Base-by-base conservation (phyloP, 148 eudicot genomes). In the Chenopodium suecicum region DNA sequence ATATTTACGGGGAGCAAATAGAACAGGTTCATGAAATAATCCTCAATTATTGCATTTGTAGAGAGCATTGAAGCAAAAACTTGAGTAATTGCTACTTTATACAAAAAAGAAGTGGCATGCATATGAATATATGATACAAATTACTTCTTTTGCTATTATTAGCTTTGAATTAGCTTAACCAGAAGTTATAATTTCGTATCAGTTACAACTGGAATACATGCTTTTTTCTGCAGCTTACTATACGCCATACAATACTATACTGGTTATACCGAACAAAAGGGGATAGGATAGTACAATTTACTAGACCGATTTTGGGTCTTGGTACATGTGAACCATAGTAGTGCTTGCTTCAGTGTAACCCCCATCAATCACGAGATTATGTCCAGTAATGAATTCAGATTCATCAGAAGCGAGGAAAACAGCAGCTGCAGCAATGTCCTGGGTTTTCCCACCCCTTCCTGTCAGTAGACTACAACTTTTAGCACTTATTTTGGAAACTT, bases 321-420 rank as follows among this genome's bases (percentile, higher is more conserved):
- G 79, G 78, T 89, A 89, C 79, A 91, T 85, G 69, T 83, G 88
- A 66, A 82, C 80, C 94, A 91, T 77, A 9, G 29, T 77, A 20
- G 71, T 83, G 41, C 52, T 31, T 85, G 87, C 92, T 32, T 87
- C 79, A 65, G 97, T 93, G 77, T 81, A 93, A 4, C 97, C 97
- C 25, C 95, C 97, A 77, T 91, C 93, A 82, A 93, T 80, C 25
- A 91, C 88, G 25, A 91, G 90, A 83, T 90, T 93, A 74, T 93
- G 95, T 7, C 87, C 95, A 13, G 91, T 93, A 13, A 93, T 85
- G 41, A 87, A 93, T 23, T 90, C 92, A 47, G 92, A 70, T 3
- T 90, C 94, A 54, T 89, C 90, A 58, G 91, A 83, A 0, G 95
- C 95, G 14, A 93, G 78, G 77, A 85, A 93, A 47, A 91, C 52